Conservation (phyloP, 2,329 filamentous ascomycete species). For the Apiospora pterosperma region DNA sequence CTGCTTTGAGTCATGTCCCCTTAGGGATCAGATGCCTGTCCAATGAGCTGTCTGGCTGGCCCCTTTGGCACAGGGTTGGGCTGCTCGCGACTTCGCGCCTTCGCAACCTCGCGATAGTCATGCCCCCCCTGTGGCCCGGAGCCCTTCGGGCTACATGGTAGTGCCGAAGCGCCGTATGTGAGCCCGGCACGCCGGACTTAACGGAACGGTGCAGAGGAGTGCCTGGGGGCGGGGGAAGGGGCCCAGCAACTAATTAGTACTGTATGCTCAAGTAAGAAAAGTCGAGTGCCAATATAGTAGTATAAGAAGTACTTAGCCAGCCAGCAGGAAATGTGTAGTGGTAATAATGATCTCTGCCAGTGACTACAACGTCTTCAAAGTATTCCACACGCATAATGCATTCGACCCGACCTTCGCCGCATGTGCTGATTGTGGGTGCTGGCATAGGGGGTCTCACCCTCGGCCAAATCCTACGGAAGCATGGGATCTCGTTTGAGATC, state of each 20-base stretch:
- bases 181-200: not conserved
- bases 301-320: too few relatives aligned
- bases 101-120: not conserved
- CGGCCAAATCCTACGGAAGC: slow-evolving; percentile 7
- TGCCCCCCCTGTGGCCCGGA: not conserved
- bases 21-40: not conserved
- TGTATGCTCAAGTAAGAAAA: not conserved
- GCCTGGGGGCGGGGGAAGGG: not conserved
- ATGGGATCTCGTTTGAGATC: slow-evolving; percentile 7
- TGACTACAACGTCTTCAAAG: not conserved
- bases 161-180: not conserved
- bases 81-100: not conserved
- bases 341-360: not conserved
- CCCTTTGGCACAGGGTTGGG: not conserved
- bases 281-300: not conserved
- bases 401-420: not conserved
- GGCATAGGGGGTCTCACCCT: slow-evolving; percentile 10
- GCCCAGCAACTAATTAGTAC: not conserved
- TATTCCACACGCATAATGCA: not conserved
- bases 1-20: not conserved
- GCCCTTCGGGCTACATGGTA: not conserved
- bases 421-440: slow-evolving; percentile 10
- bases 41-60: not conserved
- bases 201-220: not conserved
- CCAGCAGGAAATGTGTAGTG: not conserved